Conservation (phyloP, 768 basidiomycete genomes). For the Podaxis rugospora region DNA sequence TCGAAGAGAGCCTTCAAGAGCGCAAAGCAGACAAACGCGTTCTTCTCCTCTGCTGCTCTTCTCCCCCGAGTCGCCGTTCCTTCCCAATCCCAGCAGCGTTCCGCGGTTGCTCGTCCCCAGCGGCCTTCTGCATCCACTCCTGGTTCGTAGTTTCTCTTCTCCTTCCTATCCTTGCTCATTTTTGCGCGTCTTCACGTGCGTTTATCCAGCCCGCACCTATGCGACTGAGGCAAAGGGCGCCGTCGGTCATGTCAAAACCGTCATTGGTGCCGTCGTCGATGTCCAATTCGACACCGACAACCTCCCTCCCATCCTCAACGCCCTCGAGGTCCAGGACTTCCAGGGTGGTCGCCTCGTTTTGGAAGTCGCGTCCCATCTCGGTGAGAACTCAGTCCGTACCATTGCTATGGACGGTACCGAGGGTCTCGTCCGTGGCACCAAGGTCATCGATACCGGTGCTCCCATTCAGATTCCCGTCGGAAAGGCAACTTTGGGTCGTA, state of each 20-base stretch:
- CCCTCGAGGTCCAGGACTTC: constrained; percentile 96
- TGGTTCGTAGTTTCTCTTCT: constrained; percentile 37
- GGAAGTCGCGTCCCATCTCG: constrained; percentile 97
- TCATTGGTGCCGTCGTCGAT: constrained; percentile 99
- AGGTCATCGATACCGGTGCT: constrained; percentile 93
- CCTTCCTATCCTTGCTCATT: constrained; percentile 15
- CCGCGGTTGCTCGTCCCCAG: constrained; percentile 43
- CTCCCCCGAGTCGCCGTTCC: constrained; percentile 52
- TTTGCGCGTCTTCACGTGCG: constrained; percentile 20
- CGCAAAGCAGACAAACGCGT: constrained; percentile 71
- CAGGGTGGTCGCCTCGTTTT: constrained; percentile 95
- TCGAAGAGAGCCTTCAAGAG: constrained; percentile 78
- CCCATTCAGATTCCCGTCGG: constrained; percentile 98
- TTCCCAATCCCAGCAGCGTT: constrained; percentile 38
- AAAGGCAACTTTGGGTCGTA: constrained; percentile 89
- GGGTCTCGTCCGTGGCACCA: constrained; percentile 98
- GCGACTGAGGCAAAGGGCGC: constrained; percentile 81
- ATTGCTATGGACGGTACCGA: constrained; percentile 99
- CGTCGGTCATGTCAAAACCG: constrained; percentile 87
- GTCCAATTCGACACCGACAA: constrained; percentile 95
- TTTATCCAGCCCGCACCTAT: constrained; percentile 67
- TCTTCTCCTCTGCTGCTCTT: constrained; percentile 73
- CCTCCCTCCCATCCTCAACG: constrained; percentile 97
- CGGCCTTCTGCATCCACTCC: constrained; percentile 43
- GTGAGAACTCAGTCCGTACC: constrained; percentile 98